Percentiles rank a stretch among this genome's conserved stretches.
These are phyloP conservation scores for Pleurotus pulmonarius DNA, from an alignment of 768 basidiomycete species.

Conservation along the genomic window DNA sequence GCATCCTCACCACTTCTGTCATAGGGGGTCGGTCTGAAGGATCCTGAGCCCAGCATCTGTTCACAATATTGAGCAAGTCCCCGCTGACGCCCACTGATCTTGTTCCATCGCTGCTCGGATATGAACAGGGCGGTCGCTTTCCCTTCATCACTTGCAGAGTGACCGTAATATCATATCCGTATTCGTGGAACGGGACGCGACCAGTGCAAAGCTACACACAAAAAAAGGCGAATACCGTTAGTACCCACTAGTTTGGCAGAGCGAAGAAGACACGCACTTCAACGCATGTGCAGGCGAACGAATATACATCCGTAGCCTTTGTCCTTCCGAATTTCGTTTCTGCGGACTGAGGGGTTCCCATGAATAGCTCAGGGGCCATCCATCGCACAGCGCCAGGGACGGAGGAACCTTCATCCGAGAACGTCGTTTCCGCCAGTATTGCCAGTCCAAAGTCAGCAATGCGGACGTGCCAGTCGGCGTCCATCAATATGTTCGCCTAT, in stretches of 20 bases:
- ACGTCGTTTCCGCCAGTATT: slow-evolving; percentile 15
- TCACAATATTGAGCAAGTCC: slow-evolving; percentile 3
- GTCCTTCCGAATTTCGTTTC: slow-evolving; percentile 10
- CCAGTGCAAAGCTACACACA: slow-evolving; percentile 27
- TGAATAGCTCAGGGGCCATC: slow-evolving; percentile 21
- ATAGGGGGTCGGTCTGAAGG: slow-evolving; percentile 1
- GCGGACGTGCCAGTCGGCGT: slow-evolving; percentile 17
- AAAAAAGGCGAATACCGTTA: slow-evolving; percentile 15
- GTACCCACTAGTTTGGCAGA: not conserved
- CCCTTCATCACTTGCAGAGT: slow-evolving; percentile 13
- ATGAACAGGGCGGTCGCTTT: slow-evolving; percentile 1
- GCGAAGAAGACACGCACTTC: slow-evolving; percentile 16
- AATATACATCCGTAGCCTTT: slow-evolving; percentile 22
- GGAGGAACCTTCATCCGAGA: slow-evolving; percentile 13
- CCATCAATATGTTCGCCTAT: slow-evolving; percentile 23
- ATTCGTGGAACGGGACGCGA: slow-evolving; percentile 14
- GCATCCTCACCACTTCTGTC: not conserved
- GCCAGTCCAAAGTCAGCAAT: slow-evolving; percentile 26
- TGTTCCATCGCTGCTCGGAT: not conserved
- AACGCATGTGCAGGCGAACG: slow-evolving; percentile 23
- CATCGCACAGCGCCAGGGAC: slow-evolving; percentile 20
- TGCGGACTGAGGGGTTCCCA: slow-evolving; percentile 3
- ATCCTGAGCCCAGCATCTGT: not conserved
- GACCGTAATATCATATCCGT: slow-evolving; percentile 13
- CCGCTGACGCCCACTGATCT: not conserved